A percentile compares a stretch with the other conserved stretches of the same genome.
Conservation (phyloP, 129 eudicot genomes). For the Artemisia annua region DNA sequence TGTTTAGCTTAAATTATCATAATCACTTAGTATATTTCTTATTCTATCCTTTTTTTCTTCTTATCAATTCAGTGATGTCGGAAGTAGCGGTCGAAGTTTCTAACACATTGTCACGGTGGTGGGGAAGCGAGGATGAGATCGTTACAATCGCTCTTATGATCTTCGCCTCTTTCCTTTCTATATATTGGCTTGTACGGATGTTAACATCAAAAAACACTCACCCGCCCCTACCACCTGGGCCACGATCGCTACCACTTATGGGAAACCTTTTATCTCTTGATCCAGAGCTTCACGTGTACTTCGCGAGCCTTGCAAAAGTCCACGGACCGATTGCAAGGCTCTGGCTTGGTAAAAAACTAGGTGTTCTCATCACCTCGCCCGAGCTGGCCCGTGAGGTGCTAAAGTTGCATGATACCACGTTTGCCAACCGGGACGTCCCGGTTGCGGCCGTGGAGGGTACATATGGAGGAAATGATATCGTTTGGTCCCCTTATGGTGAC, state of each 20-base stretch:
- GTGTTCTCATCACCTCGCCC: constrained; percentile 53
- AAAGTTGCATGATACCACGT: constrained; percentile 44
- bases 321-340: too few relatives aligned
- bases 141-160: background rate
- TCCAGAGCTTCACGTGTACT: too few relatives aligned
- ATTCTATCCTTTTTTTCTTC: background rate
- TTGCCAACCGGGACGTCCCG: constrained; percentile 59
- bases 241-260: background rate
- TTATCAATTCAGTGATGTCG: background rate
- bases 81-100: background rate
- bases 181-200: constrained; percentile 12
- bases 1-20: too few relatives aligned
- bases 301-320: too few relatives aligned
- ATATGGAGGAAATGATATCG: constrained; percentile 48
- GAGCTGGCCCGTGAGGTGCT: constrained; percentile 57
- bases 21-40: too few relatives aligned
- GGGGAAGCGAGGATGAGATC: background rate
- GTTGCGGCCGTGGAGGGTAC: constrained; percentile 35
- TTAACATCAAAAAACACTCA: constrained; percentile 2
- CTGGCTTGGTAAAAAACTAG: constrained; percentile 50
- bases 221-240: constrained; percentile 52
- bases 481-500: constrained; percentile 47
- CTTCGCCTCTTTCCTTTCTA: background rate
- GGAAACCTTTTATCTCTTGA: too few relatives aligned
- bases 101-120: constrained; percentile 30